Evolutionary conservation across 768 basidiomycete species (phyloP), one percentile per base, ranked within the genome.

Genomic region (Termitomyces titanicus): DNA sequence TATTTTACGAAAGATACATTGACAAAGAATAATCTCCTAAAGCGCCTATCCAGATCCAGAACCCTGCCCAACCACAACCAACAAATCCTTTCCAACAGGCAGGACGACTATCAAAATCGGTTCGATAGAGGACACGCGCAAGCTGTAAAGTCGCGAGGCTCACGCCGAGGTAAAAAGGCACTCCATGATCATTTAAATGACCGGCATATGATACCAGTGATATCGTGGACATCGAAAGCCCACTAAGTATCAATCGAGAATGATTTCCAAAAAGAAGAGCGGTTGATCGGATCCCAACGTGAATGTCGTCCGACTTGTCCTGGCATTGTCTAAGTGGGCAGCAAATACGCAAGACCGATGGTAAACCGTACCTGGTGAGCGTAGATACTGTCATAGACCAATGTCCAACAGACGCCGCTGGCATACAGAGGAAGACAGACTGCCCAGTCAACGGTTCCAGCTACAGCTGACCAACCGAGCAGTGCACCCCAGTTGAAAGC

Each of bases 401-500:
- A 80, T 47, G 95, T 95, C 94, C 95, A 98, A 63, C 85, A 84
- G 25, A 94, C 73, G 22, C 92, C 91, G 8, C 95, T 93, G 1
- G 88, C 86, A 65, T 98, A 98, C 12, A 99, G 79, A 2, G 97
- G 93, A 9, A 90, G 71, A 40, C 89, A 92, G 39, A 95, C 82
- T 11, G 67, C 67, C 94, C 93, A 96, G 65, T 96, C 77, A 3
- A 88, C 85, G 2, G 78, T 63, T 1, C 92, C 93, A 1, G 88
- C 83, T 4, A 98, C 85, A 2, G 97, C 95, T 3, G 97, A 95
- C 90, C 95, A 98, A 22, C 97, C 97, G 17, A 98, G 83, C 1
- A 99, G 71, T 1, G 93, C 86, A 17, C 97, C 97, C 96, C 96
- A 99, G 71, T 98, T 98, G 70, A 95, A 99, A 0, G 95, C 86